phyloP scores from a whole-genome alignment of 495 filamentous ascomycete genomes.

The Podospora fimiseda region DNA sequence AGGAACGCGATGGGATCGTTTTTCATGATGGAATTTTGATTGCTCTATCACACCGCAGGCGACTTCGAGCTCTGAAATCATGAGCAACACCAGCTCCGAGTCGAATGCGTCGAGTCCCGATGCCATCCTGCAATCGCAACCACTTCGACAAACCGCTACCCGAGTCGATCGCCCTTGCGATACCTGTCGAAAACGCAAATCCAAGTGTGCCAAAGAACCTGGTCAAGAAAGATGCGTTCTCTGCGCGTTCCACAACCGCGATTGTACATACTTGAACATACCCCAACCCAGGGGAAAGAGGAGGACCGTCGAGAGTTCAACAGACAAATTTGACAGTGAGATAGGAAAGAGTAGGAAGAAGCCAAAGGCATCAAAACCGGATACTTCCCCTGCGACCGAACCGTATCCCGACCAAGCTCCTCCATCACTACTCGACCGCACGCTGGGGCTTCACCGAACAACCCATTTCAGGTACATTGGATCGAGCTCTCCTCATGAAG shows the following conservation, averaged over 20 bases:
- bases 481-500: slow-evolving; percentile 47
- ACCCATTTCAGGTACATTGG: slow-evolving; percentile 39
- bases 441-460: slow-evolving; percentile 37
- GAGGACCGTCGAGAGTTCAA: background rate
- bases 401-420: slow-evolving; percentile 5
- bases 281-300: slow-evolving; percentile 48
- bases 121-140: slow-evolving; percentile 5
- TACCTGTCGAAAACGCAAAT: slow-evolving; percentile 72
- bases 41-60: background rate
- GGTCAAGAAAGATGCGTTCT: slow-evolving; percentile 41
- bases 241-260: slow-evolving; percentile 42
- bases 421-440: slow-evolving; percentile 35
- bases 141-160: slow-evolving; percentile 7
- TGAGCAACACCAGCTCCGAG: slow-evolving; percentile 22
- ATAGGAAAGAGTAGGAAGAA: background rate
- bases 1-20: background rate
- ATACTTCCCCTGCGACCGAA: background rate
- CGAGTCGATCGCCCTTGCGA: slow-evolving; percentile 42
- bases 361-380: background rate
- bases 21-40: background rate
- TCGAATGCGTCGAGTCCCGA: slow-evolving; percentile 20
- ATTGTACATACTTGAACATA: slow-evolving; percentile 48
- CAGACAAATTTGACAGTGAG: background rate
- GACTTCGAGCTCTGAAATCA: slow-evolving; percentile 2
- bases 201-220: slow-evolving; percentile 67